phyloP scores from a whole-genome alignment of 1,139 yeast species.

The Nakaseomyces sp. region DNA sequence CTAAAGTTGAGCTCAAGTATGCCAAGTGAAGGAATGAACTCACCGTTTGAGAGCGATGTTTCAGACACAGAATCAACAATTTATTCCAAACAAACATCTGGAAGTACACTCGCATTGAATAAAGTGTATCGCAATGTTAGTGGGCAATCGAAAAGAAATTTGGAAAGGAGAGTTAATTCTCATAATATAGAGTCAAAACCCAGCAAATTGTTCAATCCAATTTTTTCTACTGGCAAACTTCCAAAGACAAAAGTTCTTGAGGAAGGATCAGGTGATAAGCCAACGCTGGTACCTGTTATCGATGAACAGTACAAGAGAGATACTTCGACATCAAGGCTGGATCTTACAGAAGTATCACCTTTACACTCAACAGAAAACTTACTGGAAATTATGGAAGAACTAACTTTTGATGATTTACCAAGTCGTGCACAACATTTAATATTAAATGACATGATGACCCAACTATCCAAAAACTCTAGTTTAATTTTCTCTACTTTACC shows the following conservation, averaged over 20 bases:
- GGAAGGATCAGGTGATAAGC: constrained; percentile 56
- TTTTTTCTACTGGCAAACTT: constrained; percentile 68
- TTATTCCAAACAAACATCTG: constrained; percentile 11
- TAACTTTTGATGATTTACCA: constrained; percentile 75
- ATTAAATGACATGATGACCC: constrained; percentile 72
- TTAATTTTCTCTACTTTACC: constrained; percentile 85
- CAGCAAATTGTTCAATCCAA: constrained; percentile 39
- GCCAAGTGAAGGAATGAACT: constrained; percentile 22
- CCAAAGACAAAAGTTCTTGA: constrained; percentile 66
- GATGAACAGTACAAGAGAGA: constrained; percentile 23
- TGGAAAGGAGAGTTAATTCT: constrained; percentile 30
- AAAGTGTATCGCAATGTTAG: background rate
- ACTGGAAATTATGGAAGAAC: constrained; percentile 33
- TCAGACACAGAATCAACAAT: constrained; percentile 18
- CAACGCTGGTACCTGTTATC: constrained; percentile 46
- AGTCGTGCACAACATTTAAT: constrained; percentile 87
- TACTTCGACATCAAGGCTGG: constrained; percentile 9
- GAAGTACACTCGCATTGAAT: background rate
- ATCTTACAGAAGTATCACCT: constrained; percentile 20
- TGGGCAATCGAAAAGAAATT: background rate
- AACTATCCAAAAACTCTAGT: constrained; percentile 51
- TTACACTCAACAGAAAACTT: constrained; percentile 24
- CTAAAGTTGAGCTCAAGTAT: constrained; percentile 61
- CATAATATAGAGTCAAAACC: constrained; percentile 8
- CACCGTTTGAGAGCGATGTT: constrained; percentile 14